Base-by-base conservation (phyloP, 2,329 filamentous ascomycete genomes). In the Pyrenophora seminiperda region DNA sequence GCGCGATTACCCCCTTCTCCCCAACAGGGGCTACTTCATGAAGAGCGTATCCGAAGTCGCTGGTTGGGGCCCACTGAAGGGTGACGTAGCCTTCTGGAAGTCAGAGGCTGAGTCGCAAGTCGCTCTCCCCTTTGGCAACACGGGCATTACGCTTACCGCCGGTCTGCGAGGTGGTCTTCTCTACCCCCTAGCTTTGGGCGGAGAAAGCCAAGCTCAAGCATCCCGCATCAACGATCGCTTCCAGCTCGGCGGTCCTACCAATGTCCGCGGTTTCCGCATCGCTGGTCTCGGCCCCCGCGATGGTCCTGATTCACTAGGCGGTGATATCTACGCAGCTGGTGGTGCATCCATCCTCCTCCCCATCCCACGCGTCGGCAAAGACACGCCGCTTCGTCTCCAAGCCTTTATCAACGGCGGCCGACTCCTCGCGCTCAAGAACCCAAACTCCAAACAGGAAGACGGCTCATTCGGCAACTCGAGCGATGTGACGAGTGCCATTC, bases 151-250 rank as follows among this genome's bases (percentile, higher is more conserved):
- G 9, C 80, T 99, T 47, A 93, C 90, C 3, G 89, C 85, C 13
- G 90, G 92, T 11, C 77, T 97, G 47, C 84, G 93, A 42, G 84
- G 89, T 15, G 94, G 94, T 29, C 71, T 96, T 40, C 79, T 99
- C 7, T 96, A 88, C 69, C 94, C 94, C 1, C 78, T 99, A 13
- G 82, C 89, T 1, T 76, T 88, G 6, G 84, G 84, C 5, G 77
- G 76, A 43, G 65, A 74, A 14, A 77, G 77, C 40, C 76, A 77
- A 15, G 81, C 87, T 0, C 79, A 82, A 18, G 83, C 87, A 4
- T 95, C 90, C 59, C 85, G 90, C 22, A 83, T 97, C 66, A 97
- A 95, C 70, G 94, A 99, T 73, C 90, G 94, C 36, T 99, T 99
- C 77, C 86, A 91, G 66, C 88, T 99, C 24, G 94, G 94, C 34